Percentiles rank a stretch among this genome's conserved stretches.
phyloP scores from a whole-genome alignment of 257 asterid genomes.

The Lavandula angustifolia region DNA sequence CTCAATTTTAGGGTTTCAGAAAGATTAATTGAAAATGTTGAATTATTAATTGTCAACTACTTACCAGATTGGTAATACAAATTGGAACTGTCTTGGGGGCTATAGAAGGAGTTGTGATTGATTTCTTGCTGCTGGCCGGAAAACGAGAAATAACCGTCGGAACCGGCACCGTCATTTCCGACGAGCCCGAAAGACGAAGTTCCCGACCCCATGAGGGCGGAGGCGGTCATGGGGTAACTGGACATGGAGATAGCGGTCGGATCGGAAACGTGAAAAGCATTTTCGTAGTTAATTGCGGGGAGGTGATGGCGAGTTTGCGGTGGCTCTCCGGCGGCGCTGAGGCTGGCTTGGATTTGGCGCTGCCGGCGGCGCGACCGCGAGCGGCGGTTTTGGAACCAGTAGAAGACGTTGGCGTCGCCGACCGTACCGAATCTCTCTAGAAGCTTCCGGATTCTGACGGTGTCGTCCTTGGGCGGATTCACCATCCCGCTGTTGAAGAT shows the following conservation, averaged over 20 bases:
- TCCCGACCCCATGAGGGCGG: conserved; percentile 31
- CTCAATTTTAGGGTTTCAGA: conserved; percentile 14
- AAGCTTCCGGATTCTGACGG: conserved; percentile 57
- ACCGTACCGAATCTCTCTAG: conserved; percentile 75
- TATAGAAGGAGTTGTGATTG: conserved; percentile 29
- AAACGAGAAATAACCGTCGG: conserved; percentile 26
- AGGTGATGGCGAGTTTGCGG: neutral
- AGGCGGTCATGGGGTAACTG: conserved; percentile 15
- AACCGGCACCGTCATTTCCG: conserved; percentile 14
- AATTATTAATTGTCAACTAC: neutral
- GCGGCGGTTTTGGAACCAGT: conserved; percentile 88
- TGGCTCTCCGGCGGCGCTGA: conserved; percentile 23
- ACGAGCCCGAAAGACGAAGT: conserved; percentile 32
- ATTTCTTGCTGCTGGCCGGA: conserved; percentile 30
- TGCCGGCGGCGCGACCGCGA: conserved; percentile 75
- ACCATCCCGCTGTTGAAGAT: conserved; percentile 86
- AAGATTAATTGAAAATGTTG: neutral
- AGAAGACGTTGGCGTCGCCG: conserved; percentile 82
- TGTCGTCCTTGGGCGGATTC: conserved; percentile 74
- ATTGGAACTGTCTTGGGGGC: conserved; percentile 33
- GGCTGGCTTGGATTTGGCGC: conserved; percentile 60
- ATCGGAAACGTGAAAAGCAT: neutral
- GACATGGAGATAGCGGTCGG: neutral
- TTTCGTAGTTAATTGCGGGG: conserved; percentile 32
- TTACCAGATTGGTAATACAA: conserved; percentile 50